Conservation (phyloP, 768 basidiomycete species). For the Rhodotorula taiwanensis region DNA sequence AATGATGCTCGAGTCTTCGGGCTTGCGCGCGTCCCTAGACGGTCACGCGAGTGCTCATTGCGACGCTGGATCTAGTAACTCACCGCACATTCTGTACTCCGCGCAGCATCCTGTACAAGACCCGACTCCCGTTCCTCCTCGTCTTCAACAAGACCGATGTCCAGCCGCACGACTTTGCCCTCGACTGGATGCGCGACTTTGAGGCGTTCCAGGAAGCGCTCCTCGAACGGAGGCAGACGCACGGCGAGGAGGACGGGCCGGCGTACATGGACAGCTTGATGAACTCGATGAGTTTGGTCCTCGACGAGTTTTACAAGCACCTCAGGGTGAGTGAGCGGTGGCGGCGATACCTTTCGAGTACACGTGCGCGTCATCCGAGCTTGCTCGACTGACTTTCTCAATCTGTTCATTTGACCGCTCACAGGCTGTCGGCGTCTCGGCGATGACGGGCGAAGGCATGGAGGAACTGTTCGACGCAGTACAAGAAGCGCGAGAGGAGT, state of each 20-base stretch:
- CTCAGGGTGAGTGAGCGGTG: slow-evolving; percentile 58
- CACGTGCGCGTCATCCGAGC: too few relatives aligned
- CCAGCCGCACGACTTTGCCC: slow-evolving; percentile 76
- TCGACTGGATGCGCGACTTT: slow-evolving; percentile 98
- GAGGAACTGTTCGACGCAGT: slow-evolving; percentile 87
- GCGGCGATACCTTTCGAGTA: neutral
- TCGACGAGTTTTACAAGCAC: slow-evolving; percentile 97
- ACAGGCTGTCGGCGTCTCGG: slow-evolving; percentile 90
- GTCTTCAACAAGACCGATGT: slow-evolving; percentile 99
- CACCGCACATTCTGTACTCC: too few relatives aligned
- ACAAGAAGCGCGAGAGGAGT: slow-evolving; percentile 76
- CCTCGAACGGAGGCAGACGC: slow-evolving; percentile 55
- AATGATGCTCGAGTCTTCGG: too few relatives aligned
- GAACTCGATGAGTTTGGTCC: slow-evolving; percentile 96
- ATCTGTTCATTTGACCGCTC: neutral
- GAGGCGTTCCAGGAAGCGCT: slow-evolving; percentile 88
- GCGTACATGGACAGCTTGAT: slow-evolving; percentile 98
- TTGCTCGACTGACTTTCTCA: too few relatives aligned
- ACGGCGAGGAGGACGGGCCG: slow-evolving; percentile 59
- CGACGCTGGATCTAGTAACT: too few relatives aligned
- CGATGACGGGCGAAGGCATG: slow-evolving; percentile 90
- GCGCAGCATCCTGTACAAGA: slow-evolving; percentile 88
- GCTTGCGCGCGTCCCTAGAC: too few relatives aligned
- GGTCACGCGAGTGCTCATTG: too few relatives aligned
- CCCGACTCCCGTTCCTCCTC: slow-evolving; percentile 89